A percentile compares a stretch with the other conserved stretches of the same genome.
Conservation (phyloP, 768 basidiomycete species). For the Boletus fagicola region DNA sequence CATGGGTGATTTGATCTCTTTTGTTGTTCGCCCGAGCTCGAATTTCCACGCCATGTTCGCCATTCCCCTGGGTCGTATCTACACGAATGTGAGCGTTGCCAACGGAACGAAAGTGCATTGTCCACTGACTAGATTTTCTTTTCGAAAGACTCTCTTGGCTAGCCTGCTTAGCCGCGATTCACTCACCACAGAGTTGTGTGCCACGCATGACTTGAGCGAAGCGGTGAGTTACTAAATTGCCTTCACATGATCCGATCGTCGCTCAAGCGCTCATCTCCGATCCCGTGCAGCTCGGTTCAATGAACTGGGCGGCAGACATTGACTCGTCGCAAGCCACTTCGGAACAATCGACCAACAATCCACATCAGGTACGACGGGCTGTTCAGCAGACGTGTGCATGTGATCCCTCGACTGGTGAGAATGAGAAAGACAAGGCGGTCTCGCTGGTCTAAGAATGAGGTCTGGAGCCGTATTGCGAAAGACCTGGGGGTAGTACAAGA, state of each 20-base stretch:
- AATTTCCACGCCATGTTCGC: conserved; percentile 40
- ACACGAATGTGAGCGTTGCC: conserved; percentile 43
- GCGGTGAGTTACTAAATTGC: not conserved
- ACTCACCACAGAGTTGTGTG: not conserved
- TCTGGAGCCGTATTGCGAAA: no score
- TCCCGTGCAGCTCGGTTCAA: not conserved
- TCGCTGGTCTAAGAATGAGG: not conserved
- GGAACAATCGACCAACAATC: not conserved
- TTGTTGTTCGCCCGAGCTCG: conserved; percentile 27
- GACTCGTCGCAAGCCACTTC: not conserved
- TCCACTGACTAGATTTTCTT: no score
- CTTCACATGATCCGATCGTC: no score
- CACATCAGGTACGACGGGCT: no score
- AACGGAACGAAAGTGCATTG: not conserved
- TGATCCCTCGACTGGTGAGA: not conserved
- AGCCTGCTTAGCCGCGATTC: conserved; percentile 6
- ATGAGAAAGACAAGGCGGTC: not conserved
- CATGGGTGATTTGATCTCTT: conserved; percentile 40
- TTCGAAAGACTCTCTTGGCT: not conserved
- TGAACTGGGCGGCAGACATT: not conserved
- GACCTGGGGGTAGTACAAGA: no score
- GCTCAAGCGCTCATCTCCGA: not conserved
- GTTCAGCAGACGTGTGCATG: not conserved
- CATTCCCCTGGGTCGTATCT: conserved; percentile 41
- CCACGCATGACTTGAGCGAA: not conserved